These are phyloP conservation scores for Aegilops umbellulata DNA, from an alignment of 176 grass and related monocot species.

Conservation along the genomic window DNA sequence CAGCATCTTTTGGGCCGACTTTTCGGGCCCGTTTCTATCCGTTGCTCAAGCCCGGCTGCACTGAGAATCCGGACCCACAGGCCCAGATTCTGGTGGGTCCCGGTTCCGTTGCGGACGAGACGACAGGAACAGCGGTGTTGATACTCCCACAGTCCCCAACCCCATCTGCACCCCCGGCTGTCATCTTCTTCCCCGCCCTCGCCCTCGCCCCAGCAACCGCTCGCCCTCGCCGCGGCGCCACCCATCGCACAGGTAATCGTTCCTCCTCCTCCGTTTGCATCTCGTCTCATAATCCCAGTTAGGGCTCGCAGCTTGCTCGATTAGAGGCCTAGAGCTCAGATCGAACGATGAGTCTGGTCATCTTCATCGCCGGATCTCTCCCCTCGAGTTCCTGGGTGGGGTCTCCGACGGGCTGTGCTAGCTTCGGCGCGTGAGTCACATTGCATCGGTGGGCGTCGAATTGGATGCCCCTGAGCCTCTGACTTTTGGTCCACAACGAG, in stretches of 20 bases:
- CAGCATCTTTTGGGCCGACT: neutral
- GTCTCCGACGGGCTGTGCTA: neutral
- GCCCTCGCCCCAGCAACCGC: neutral
- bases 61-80: neutral
- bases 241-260: slow-evolving; percentile 30
- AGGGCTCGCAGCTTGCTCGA: neutral
- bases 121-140: slow-evolving; percentile 14
- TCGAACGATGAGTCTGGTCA: neutral
- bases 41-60: neutral
- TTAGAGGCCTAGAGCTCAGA: slow-evolving; percentile 5
- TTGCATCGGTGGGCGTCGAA: neutral
- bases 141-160: neutral
- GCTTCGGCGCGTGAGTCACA: neutral
- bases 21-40: neutral
- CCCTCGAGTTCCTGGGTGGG: neutral
- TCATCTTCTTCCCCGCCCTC: neutral
- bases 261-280: neutral
- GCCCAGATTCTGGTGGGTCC: slow-evolving; percentile 22
- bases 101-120: neutral
- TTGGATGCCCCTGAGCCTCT: slow-evolving; percentile 22
- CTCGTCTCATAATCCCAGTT: neutral
- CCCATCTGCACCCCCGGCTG: slow-evolving; percentile 16
- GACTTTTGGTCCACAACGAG: neutral
- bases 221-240: neutral
- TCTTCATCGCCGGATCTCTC: slow-evolving; percentile 16